Conservation (phyloP, 768 basidiomycete genomes). For the Cubamyces sp. region DNA sequence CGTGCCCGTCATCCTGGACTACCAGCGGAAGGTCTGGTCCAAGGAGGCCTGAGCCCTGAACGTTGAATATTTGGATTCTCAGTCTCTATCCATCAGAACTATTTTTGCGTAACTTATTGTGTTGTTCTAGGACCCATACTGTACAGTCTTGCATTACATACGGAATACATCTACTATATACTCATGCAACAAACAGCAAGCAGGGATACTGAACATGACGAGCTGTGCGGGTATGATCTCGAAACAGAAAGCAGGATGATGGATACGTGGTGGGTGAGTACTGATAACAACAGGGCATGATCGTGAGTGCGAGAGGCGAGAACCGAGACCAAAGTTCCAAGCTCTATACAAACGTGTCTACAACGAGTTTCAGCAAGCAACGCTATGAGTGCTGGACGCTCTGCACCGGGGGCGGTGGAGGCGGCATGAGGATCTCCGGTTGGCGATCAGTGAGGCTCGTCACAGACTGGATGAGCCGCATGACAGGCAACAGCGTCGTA, state of each 20-base stretch:
- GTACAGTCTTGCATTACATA: neutral
- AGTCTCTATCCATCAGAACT: neutral
- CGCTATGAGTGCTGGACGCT: constrained; percentile 13
- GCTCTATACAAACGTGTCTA: neutral
- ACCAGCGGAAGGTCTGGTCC: constrained; percentile 76
- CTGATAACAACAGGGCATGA: too few species aligned
- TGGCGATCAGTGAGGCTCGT: constrained; percentile 9
- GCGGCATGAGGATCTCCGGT: constrained; percentile 10
- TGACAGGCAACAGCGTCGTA: constrained; percentile 1
- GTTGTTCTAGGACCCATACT: neutral
- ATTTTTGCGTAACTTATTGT: constrained; percentile 16
- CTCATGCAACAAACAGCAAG: neutral
- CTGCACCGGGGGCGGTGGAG: constrained; percentile 16
- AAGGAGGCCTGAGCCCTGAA: constrained; percentile 1
- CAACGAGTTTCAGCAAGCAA: too few species aligned
- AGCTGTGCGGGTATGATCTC: too few species aligned
- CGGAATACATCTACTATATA: neutral
- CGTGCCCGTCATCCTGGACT: constrained; percentile 84
- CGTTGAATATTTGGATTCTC: too few species aligned
- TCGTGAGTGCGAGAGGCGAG: too few species aligned
- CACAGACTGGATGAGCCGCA: constrained; percentile 9
- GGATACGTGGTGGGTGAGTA: too few species aligned
- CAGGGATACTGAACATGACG: neutral
- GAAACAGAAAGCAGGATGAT: neutral
- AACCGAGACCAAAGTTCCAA: neutral